phyloP scores from a whole-genome alignment of 371 early-diverging fungal genomes.

The Rhizomucor miehei region DNA sequence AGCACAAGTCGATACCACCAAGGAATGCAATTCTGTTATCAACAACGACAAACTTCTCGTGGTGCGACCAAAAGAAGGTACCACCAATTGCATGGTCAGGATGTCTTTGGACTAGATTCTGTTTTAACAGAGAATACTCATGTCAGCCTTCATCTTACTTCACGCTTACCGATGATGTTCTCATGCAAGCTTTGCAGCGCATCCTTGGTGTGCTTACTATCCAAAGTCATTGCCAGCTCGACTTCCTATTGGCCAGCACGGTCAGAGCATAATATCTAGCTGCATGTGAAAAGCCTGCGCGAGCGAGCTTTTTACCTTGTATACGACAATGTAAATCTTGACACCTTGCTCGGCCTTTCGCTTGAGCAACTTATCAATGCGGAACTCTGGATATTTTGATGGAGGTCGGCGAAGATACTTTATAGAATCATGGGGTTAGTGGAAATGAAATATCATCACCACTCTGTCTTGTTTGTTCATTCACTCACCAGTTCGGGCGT shows the following conservation, averaged over 20 bases:
- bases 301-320: no score
- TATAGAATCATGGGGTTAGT: not conserved
- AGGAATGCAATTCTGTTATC: slow-evolving; percentile 76
- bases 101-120: slow-evolving; percentile 60
- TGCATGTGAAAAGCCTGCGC: not conserved
- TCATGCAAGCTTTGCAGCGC: slow-evolving; percentile 69
- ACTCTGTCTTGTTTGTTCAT: not conserved
- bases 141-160: not conserved
- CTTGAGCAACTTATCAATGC: slow-evolving; percentile 80
- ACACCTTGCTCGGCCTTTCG: slow-evolving; percentile 89
- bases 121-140: not conserved
- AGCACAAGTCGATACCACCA: slow-evolving; percentile 82
- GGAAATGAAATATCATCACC: not conserved
- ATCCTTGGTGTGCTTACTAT: slow-evolving; percentile 80
- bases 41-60: slow-evolving; percentile 76
- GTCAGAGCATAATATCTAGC: not conserved
- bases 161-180: slow-evolving; percentile 63
- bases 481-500: slow-evolving; percentile 43
- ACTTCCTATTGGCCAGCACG: slow-evolving; percentile 58
- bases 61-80: slow-evolving; percentile 77
- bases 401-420: slow-evolving; percentile 79
- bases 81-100: slow-evolving; percentile 68
- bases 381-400: slow-evolving; percentile 65
- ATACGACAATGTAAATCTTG: slow-evolving; percentile 84
- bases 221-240: slow-evolving; percentile 70